These are phyloP conservation scores for Magnusiomyces magnusii DNA, from an alignment of 1,139 yeast genomes.

Conservation along the genomic window DNA sequence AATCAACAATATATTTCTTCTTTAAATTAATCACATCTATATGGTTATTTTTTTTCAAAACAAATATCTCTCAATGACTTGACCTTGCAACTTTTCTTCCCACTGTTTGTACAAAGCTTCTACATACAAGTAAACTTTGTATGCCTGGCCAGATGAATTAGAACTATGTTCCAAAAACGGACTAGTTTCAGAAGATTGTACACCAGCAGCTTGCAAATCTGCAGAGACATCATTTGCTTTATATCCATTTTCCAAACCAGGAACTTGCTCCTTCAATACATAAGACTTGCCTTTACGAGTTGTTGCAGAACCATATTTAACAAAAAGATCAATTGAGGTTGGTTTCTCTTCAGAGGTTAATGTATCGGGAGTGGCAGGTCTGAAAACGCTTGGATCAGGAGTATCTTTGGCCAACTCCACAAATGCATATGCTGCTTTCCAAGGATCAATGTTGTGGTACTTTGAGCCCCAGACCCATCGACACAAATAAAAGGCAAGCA, in stretches of 20 bases:
- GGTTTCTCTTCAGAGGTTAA: slow-evolving; percentile 16
- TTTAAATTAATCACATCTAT: too few species aligned
- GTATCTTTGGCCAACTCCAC: slow-evolving; percentile 49
- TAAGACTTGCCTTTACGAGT: slow-evolving; percentile 57
- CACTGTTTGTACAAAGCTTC: slow-evolving; percentile 50
- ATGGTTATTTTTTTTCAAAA: too few species aligned
- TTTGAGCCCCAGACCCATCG: slow-evolving; percentile 66
- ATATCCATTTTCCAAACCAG: slow-evolving; percentile 46
- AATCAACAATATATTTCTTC: too few species aligned
- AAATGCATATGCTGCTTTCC: slow-evolving; percentile 84
- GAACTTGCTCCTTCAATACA: slow-evolving; percentile 45
- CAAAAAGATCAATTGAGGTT: slow-evolving; percentile 36
- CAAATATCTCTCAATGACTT: slow-evolving; percentile 42
- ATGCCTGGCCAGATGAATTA: not conserved
- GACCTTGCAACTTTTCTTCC: slow-evolving; percentile 64
- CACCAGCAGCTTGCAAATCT: not conserved
- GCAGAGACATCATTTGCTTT: not conserved
- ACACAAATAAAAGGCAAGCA: slow-evolving; percentile 74
- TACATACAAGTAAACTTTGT: slow-evolving; percentile 54
- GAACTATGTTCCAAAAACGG: not conserved
- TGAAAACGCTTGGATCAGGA: slow-evolving; percentile 21
- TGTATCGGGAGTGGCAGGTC: slow-evolving; percentile 23
- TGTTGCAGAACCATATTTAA: slow-evolving; percentile 72
- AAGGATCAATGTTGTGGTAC: slow-evolving; percentile 83
- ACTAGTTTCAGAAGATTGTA: too few species aligned